Conservation (phyloP, 768 basidiomycete genomes). For the Mycena venus region DNA sequence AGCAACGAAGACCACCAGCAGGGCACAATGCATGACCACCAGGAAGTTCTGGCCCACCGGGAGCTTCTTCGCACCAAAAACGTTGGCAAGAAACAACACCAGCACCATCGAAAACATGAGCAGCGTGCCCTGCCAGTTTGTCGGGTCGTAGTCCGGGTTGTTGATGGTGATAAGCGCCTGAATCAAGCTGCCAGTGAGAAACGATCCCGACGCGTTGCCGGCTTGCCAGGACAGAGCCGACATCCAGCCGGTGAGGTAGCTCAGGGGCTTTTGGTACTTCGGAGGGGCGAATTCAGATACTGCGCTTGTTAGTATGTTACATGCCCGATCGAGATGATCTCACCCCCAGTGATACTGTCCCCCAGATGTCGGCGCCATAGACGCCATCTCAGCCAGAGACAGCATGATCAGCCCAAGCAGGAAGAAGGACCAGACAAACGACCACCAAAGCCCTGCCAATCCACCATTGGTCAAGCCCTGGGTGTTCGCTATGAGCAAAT, state of each 20-base stretch:
- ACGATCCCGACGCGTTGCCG: slow-evolving; percentile 24
- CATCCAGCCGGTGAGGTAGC: slow-evolving; percentile 27
- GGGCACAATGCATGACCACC: slow-evolving; percentile 25
- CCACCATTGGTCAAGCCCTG: slow-evolving; percentile 25
- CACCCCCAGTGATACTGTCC: slow-evolving; percentile 27
- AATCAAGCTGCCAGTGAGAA: slow-evolving; percentile 25
- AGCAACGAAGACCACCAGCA: slow-evolving; percentile 26
- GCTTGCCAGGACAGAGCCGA: slow-evolving; percentile 25
- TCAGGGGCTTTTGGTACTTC: slow-evolving; percentile 25
- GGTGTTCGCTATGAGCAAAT: slow-evolving; percentile 26
- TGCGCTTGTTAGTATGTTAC: slow-evolving; percentile 21
- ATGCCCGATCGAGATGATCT: slow-evolving; percentile 25
- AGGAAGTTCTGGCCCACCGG: slow-evolving; percentile 25
- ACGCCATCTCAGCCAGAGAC: slow-evolving; percentile 27
- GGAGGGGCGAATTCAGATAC: slow-evolving; percentile 26
- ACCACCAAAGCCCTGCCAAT: slow-evolving; percentile 27
- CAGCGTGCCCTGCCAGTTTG: slow-evolving; percentile 20
- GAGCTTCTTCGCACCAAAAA: slow-evolving; percentile 27
- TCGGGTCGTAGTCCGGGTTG: slow-evolving; percentile 22
- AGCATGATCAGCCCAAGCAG: slow-evolving; percentile 26
- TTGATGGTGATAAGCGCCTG: slow-evolving; percentile 24
- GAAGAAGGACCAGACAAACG: slow-evolving; percentile 26
- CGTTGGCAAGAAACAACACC: slow-evolving; percentile 24
- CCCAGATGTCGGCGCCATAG: slow-evolving; percentile 24
- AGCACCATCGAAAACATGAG: slow-evolving; percentile 27